phyloP scores from a whole-genome alignment of 345 rosid species.

The Lumnitzera littorea region DNA sequence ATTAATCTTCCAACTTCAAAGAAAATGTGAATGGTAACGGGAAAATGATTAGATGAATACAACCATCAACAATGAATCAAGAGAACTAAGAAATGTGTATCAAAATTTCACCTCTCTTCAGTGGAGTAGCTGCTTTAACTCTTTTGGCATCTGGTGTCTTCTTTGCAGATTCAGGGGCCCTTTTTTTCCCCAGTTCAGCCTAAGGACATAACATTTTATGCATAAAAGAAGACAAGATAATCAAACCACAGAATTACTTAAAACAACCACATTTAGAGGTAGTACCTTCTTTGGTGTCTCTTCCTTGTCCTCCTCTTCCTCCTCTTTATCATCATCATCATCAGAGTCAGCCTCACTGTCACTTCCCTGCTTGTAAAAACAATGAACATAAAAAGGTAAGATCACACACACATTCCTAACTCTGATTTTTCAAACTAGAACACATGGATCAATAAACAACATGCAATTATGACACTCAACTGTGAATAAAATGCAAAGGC shows the following conservation, averaged over 20 bases:
- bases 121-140: conserved; percentile 26
- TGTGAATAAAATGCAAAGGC: too few relatives aligned
- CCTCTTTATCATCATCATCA: conserved; percentile 9
- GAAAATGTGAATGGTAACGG: too few relatives aligned
- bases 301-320: conserved; percentile 9
- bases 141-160: conserved; percentile 47
- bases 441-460: too few relatives aligned
- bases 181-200: conserved; percentile 37
- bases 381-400: too few relatives aligned
- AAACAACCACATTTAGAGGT: background rate
- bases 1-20: too few relatives aligned
- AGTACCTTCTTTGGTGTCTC: conserved; percentile 56
- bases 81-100: background rate
- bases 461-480: too few relatives aligned
- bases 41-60: background rate
- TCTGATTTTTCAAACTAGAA: too few relatives aligned
- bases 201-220: background rate
- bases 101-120: conserved; percentile 32
- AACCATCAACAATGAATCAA: background rate
- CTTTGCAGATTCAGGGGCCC: conserved; percentile 27
- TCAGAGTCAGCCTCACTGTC: conserved; percentile 1
- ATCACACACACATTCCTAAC: too few relatives aligned
- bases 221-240: background rate
- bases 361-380: background rate
- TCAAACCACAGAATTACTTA: background rate